Percentiles rank a stretch among this genome's conserved stretches.
Evolutionary conservation across 805 yeast genomes (phyloP).

Genomic region (Wickerhamiella vanderwaltii): DNA sequence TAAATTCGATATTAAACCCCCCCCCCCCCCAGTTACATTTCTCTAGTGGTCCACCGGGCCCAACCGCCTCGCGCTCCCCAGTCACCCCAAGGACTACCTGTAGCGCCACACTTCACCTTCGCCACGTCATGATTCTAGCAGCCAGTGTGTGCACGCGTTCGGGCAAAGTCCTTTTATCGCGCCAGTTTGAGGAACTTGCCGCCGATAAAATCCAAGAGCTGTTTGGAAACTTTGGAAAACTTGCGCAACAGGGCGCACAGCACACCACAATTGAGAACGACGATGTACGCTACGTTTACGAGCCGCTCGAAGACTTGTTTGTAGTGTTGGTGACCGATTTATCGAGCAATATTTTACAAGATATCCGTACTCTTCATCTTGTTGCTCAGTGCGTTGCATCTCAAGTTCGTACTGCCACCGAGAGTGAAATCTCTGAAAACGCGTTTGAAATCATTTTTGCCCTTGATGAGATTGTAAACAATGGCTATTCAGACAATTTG

Average conservation of each 20-base stretch:
- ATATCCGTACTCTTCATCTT: slow-evolving; percentile 79
- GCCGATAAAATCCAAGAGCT: slow-evolving; percentile 78
- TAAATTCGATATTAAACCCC: no score
- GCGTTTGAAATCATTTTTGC: slow-evolving; percentile 86
- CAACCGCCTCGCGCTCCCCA: not conserved
- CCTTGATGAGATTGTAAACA: slow-evolving; percentile 81
- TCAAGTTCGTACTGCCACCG: slow-evolving; percentile 43
- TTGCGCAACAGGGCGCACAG: slow-evolving; percentile 61
- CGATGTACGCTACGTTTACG: slow-evolving; percentile 83
- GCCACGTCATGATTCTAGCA: slow-evolving; percentile 38
- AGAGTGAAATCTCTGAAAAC: slow-evolving; percentile 65
- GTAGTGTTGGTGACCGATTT: slow-evolving; percentile 84
- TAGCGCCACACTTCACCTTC: not conserved
- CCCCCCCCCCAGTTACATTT: no score
- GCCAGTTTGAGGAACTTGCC: slow-evolving; percentile 79
- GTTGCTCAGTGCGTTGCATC: slow-evolving; percentile 73
- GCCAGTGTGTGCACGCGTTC: slow-evolving; percentile 89
- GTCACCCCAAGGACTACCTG: not conserved
- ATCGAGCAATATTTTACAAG: slow-evolving; percentile 85
- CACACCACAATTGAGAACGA: slow-evolving; percentile 93
- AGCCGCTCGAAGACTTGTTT: slow-evolving; percentile 88
- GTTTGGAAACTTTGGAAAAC: slow-evolving; percentile 71
- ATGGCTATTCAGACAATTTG: slow-evolving; percentile 84
- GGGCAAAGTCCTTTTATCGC: slow-evolving; percentile 82
- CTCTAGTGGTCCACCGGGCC: not conserved